Base-by-base conservation (phyloP, 805 yeast species). In the Candida nitratophila region DNA sequence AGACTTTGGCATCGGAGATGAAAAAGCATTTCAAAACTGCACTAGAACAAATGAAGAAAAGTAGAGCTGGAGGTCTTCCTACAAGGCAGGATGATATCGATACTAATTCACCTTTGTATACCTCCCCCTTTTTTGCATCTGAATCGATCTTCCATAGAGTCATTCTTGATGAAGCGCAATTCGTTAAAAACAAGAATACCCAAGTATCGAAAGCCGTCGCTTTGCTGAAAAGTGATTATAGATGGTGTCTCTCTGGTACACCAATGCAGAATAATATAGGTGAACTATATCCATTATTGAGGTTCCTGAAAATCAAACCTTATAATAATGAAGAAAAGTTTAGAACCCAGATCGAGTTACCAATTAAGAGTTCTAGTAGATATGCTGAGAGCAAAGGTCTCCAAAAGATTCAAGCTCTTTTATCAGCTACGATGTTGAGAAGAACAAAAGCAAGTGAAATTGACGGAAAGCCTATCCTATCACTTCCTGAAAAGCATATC, bases 391-490 rank as follows among this genome's bases (percentile, higher is more conserved):
- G 39, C 5, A 42, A 48, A 1, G 81, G 86, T 9, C 66, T 81
- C 59, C 67, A 62, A 42, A 82, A 80, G 47, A 68, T 88, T 11
- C 79, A 85, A 54, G 83, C 84, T 0, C 63, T 90, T 12, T 65
- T 89, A 41, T 77, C 77, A 48, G 90, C 95, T 1, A 76, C 87
- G 15, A 66, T 88, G 62, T 67, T 90, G 34, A 71, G 96, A 42
- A 72, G 97, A 33, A 78, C 86, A 2, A 90, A 89, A 54, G 68
- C 67, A 40, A 77, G 88, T 17, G 56, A 69, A 44, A 81, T 89
- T 46, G 89, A 88, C 60, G 96, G 95, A 7, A 69, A 82, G 51
- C 89, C 93, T 9, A 80, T 89, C 41, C 62, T 89, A 41, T 60
- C 73, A 43, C 65, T 89, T 37, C 96, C 96, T 0, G 71, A 69